phyloP scores from a whole-genome alignment of 805 yeast genomes.

The Wickerhamiella siamensis region DNA sequence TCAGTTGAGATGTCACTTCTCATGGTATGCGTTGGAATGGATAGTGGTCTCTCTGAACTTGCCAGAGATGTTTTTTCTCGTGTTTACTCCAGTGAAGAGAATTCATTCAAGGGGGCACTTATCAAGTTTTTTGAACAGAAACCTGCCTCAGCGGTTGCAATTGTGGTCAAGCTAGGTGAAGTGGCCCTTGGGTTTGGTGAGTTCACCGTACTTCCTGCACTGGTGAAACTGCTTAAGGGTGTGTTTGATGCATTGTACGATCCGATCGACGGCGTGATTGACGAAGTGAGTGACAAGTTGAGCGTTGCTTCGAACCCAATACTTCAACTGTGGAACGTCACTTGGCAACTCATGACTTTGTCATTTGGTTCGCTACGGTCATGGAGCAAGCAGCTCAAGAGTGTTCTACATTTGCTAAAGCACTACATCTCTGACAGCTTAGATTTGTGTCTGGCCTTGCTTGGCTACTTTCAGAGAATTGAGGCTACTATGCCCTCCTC shows the following conservation, averaged over 20 bases:
- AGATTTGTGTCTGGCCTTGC: background rate
- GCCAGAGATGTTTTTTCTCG: background rate
- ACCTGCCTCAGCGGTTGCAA: background rate
- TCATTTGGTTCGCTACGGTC: background rate
- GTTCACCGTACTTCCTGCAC: background rate
- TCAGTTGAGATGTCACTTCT: background rate
- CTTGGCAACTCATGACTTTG: background rate
- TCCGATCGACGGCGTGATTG: background rate
- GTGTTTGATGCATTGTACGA: constrained; percentile 1
- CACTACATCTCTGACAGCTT: background rate
- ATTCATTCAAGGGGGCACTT: background rate
- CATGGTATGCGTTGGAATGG: background rate
- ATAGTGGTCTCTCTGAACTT: background rate
- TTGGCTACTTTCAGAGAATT: background rate
- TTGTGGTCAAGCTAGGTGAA: background rate
- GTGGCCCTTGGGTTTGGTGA: background rate
- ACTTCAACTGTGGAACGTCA: background rate
- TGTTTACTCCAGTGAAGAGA: background rate
- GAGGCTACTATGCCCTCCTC: background rate
- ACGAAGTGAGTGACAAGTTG: background rate
- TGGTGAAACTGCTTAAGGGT: background rate
- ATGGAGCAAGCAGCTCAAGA: background rate
- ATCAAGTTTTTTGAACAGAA: background rate
- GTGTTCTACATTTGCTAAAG: background rate
- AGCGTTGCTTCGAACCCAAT: background rate